Evolutionary conservation across 495 filamentous ascomycete species (phyloP), one percentile per base, ranked within the genome.

Genomic region (Tuber microsphaerosporum): DNA sequence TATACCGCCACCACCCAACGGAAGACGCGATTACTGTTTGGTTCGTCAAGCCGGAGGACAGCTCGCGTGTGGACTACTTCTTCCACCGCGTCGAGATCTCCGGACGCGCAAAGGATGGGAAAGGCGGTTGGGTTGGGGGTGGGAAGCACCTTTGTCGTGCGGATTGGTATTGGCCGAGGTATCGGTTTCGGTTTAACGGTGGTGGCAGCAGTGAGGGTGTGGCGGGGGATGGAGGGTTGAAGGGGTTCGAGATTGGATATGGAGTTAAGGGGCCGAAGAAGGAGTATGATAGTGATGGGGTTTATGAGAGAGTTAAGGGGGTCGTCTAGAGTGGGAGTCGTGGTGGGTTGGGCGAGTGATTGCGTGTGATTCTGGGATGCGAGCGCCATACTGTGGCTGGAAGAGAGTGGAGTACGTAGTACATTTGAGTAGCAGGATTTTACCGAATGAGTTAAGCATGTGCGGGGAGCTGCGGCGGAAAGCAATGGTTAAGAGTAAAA

Each of bases 201-300:
- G n/a, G n/a, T n/a, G n/a, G n/a, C n/a, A n/a, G n/a, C n/a, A 26
- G 46, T 37, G n/a, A 6, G 22, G 16, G 39, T 41, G 10, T 4
- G 22, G 74, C 31, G 4, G 78, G 16, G 20, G 87, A 86, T 0
- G 84, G 88, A 12, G 86, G 85, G 68, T 75, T 93, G 75, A 75
- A 73, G 61, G 83, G 83, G 71, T 92, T 90, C 86, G 85, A 82
- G 76, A 81, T 90, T 45, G 85, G 84, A 76, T 91, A 92, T 80
- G 85, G 81, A 37, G 90, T 92, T 65, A 88, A 85, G 70, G 91
- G 90, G 1, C 91, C 90, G 45, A 87, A 88, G 77, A 92, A 92
- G 83, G 88, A 92, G 80, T 93, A 92, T 83, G 86, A 82, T 1
- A 88, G 89, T 61, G 82, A 87, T 72, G 88, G 86, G 10, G 75